Base-by-base conservation (phyloP, 192 early-diverging fungal species). In the Pilaira anomala region DNA sequence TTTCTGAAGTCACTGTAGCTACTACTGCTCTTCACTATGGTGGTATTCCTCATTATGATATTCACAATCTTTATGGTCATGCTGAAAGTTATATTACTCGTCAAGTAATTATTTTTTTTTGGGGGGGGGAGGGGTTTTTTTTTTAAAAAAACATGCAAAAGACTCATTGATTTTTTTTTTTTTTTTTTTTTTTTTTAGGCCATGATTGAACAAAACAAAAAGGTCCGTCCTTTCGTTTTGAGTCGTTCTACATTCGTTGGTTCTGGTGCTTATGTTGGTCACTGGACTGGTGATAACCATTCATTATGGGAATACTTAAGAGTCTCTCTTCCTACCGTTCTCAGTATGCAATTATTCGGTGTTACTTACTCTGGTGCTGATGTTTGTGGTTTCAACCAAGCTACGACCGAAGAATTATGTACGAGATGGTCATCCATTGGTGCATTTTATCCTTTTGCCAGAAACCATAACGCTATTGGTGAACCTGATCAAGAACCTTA, bases 341-440 rank as follows among this genome's bases (percentile, higher is more conserved):
- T 91, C 13, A 76, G 74, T 40, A 85, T 91, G 68, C 84, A 87
- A 22, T 68, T 89, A 13, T 88, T 87, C 67, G 87, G 86, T 33
- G 85, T 91, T 26, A 86, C 84, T 0, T 84, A 85, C 70, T 75
- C 83, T 3, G 88, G 88, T 14, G 66, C 88, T 9, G 88, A 91
- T 66, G 81, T 91, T 40, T 86, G 88, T 60, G 88, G 88, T 4
- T 91, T 91, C 68, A 75, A 72, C 18, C 73, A 74, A 3, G 74
- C 81, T 29, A 69, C 83, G 0, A 80, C 79, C 0, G 84, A 87
- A 56, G 79, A 87, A 42, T 73, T 91, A n/a, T 86, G 84, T 42
- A 78, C 81, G 0, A 74, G 88, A 14, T 91, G 87, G 87, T 73
- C 76, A 14, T 72, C 84, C 60, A 57, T 89, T 2, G 87, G 86